Evolutionary conservation across 768 basidiomycete genomes (phyloP).

Genomic region (Boletus rubropictus): DNA sequence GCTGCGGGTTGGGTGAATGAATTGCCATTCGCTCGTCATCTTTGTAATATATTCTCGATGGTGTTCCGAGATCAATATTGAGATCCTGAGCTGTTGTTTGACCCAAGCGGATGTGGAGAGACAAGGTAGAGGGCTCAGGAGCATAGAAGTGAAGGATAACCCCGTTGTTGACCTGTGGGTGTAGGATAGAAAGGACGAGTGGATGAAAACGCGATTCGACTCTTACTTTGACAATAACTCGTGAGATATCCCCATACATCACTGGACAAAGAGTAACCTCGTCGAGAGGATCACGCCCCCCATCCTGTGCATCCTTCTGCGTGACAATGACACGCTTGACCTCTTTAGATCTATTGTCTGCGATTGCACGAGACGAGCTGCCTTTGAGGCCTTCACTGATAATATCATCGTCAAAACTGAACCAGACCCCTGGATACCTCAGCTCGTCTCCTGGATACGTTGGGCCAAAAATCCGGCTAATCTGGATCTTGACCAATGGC

Average conservation of each 20-base stretch:
- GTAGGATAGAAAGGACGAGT: neutral
- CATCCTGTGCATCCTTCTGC: slow-evolving; percentile 57
- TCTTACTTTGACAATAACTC: slow-evolving; percentile 61
- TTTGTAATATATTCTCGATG: slow-evolving; percentile 74
- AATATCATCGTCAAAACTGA: slow-evolving; percentile 75
- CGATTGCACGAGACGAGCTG: slow-evolving; percentile 27
- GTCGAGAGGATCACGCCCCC: slow-evolving; percentile 61
- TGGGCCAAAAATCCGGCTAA: slow-evolving; percentile 73
- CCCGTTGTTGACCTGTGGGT: slow-evolving; percentile 61
- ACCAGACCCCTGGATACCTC: slow-evolving; percentile 78
- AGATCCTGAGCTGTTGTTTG: slow-evolving; percentile 81
- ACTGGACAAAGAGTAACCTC: slow-evolving; percentile 59
- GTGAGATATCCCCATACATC: slow-evolving; percentile 69
- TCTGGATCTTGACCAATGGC: slow-evolving; percentile 54
- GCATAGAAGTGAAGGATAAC: slow-evolving; percentile 65
- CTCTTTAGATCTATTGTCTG: slow-evolving; percentile 64
- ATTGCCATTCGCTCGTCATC: slow-evolving; percentile 88
- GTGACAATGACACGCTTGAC: slow-evolving; percentile 71
- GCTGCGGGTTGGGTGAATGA: slow-evolving; percentile 46
- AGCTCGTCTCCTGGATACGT: slow-evolving; percentile 76
- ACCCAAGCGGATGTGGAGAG: slow-evolving; percentile 60
- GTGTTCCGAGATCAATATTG: slow-evolving; percentile 71
- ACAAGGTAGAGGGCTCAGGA: slow-evolving; percentile 30
- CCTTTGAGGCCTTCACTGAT: slow-evolving; percentile 51
- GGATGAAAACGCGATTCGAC: neutral